Base-by-base conservation (phyloP, 2,329 filamentous ascomycete species). In the Tympanopsis confertula region DNA sequence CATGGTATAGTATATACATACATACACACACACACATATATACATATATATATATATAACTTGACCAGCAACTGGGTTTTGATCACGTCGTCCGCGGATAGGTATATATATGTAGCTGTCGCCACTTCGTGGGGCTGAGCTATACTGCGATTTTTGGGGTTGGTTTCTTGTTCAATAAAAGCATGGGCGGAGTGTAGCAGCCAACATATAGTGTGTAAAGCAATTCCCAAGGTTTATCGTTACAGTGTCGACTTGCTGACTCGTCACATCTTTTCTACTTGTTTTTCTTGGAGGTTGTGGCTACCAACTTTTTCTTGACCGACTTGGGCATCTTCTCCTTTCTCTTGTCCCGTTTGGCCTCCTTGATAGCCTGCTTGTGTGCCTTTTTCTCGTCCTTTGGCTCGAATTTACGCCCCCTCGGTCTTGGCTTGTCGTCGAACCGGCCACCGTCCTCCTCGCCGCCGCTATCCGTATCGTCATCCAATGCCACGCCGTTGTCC, bases 291-390 rank as follows among this genome's bases (percentile, higher is more conserved):
- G 74, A 66, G 13, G 70, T 68, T 44, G 66, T 66, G 39, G 69
- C 71, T 19, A 94, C 74, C 41, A 94, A 61, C 55, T 82, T 85
- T 69, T 95, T 96, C 72, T 98, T 98, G 22, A 94, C 47, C 55
- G 91, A 78, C 63, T 98, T 98, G 1, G 91, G 89, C 62, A 98
- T 94, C 68, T 98, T 98, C 3, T 85, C 83, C 58, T 91, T 86
- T 42, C 91, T 69, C 66, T 93, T 87, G 58, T 95, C 88, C 26
- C 86, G 78, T 65, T 94, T 95, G 51, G 88, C 89, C 51, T 95
- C 89, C 62, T 96, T 98, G 47, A 95, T 82, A 1, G 83, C 81
- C 55, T 77, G 74, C 58, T 98, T 98, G 58, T 95, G 91, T 46
- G 76, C 77, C 47, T 54, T 82, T 58, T 95, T 96, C 41, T 75